Evolutionary conservation across 2,329 filamentous ascomycete species (phyloP), one percentile per base, ranked within the genome.

Genomic region (Stagonosporopsis chrysanthemi): DNA sequence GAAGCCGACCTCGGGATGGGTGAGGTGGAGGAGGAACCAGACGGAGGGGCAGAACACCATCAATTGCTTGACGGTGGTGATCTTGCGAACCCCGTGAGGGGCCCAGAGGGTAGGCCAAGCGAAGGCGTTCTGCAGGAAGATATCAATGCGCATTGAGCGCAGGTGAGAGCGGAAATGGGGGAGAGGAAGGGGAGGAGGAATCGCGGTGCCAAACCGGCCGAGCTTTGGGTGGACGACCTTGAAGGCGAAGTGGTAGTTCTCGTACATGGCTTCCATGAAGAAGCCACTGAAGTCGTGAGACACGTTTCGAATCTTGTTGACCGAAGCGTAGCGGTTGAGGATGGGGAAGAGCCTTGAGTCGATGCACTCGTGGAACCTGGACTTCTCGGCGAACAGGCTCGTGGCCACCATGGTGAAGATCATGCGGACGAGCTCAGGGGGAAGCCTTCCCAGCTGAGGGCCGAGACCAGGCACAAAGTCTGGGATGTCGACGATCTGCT

Each of bases 341-440:
- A 58, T 61, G 4, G 3, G 17, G 38, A 58, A 63, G 15, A 17
- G 15, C 2, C 33, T 31, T 3, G 44, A 17, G 39, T 53, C 42
- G 40, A 63, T 47, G 38, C 46, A n/a, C 3, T 17, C 41, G 24
- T 52, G 35, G n/a, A 56, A 52, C 29, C 39, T 45, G 24, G 44
- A 56, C 0, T 22, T 43, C 1, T 23, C 19, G 7, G 42, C 44
- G 29, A 56, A 31, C 40, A 58, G 22, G 17, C 36, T 46, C 1
- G 23, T 42, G 2, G 56, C 45, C 19, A 48, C 6, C 40, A 51
- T 47, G 24, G 48, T 52, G 55, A 68, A 53, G 56, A 68, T 64
- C 26, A 57, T 38, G n/a, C 47, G 19, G 5, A 64, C 22, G 12
- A 68, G 33, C 35, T 65, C 61, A n/a, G 61, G 52, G 6, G 64